Percentiles rank a stretch among this genome's conserved stretches.
Conservation (phyloP, 2,329 filamentous ascomycete species). For the Alternaria sp. region DNA sequence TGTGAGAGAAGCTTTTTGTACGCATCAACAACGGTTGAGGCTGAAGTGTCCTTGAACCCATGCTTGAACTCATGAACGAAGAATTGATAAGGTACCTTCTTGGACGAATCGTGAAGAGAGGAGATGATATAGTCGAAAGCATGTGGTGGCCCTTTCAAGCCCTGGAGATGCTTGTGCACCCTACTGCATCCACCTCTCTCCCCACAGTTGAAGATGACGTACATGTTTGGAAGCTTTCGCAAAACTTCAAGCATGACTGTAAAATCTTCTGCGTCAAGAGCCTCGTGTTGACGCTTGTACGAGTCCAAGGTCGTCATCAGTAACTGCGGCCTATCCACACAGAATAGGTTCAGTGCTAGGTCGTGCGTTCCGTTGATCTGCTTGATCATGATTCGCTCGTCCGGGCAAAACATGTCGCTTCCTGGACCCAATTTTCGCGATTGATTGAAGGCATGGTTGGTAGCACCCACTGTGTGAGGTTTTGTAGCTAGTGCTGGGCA, state of each 20-base stretch:
- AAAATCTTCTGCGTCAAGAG: slow-evolving; percentile 53
- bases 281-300: slow-evolving; percentile 57
- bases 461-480: slow-evolving; percentile 37
- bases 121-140: slow-evolving; percentile 35
- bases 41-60: slow-evolving; percentile 14
- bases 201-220: slow-evolving; percentile 60
- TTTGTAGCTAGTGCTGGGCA: slow-evolving; percentile 41
- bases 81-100: slow-evolving; percentile 48
- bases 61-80: slow-evolving; percentile 44
- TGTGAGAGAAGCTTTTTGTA: slow-evolving; percentile 31
- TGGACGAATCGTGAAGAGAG: slow-evolving; percentile 22
- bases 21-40: slow-evolving; percentile 22
- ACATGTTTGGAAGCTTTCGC: slow-evolving; percentile 38
- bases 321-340: slow-evolving; percentile 58
- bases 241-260: slow-evolving; percentile 50
- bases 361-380: slow-evolving; percentile 55
- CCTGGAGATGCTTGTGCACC: slow-evolving; percentile 61
- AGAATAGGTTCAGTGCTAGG: slow-evolving; percentile 60
- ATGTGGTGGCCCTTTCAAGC: slow-evolving; percentile 47
- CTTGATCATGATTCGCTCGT: slow-evolving; percentile 54
- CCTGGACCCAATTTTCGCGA: slow-evolving; percentile 43
- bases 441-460: slow-evolving; percentile 26
- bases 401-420: slow-evolving; percentile 55
- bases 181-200: slow-evolving; percentile 57
- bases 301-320: slow-evolving; percentile 59